Percentiles rank a stretch among this genome's conserved stretches.
phyloP scores from a whole-genome alignment of 106 monocot genomes.

The Hemerocallis citrina region DNA sequence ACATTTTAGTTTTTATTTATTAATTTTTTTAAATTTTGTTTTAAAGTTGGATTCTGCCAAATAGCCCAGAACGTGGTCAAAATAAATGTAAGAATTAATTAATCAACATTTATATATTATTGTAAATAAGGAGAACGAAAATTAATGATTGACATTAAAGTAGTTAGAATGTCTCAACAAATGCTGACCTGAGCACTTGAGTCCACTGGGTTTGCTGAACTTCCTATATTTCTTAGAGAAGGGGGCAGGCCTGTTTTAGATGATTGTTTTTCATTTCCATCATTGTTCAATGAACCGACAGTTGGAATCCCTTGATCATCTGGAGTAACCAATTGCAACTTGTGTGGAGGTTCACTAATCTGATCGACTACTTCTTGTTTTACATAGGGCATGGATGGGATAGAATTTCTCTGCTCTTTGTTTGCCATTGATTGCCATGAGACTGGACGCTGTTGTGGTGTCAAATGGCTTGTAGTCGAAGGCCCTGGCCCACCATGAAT shows the following conservation, averaged over 20 bases:
- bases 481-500: constrained; percentile 28
- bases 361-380: constrained; percentile 37
- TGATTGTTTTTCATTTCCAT: constrained; percentile 18
- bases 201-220: constrained; percentile 20
- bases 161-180: background rate
- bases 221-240: constrained; percentile 13
- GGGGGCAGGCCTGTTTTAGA: constrained; percentile 21
- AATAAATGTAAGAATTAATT: too few relatives aligned
- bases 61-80: too few relatives aligned
- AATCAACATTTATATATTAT: too few relatives aligned
- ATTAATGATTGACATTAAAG: constrained; percentile 1
- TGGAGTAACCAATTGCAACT: constrained; percentile 9
- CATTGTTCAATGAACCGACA: constrained; percentile 16
- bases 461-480: constrained; percentile 17
- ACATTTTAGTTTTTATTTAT: too few relatives aligned
- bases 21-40: too few relatives aligned
- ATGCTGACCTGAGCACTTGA: constrained; percentile 25
- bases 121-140: too few relatives aligned
- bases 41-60: too few relatives aligned
- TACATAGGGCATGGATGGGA: constrained; percentile 21
- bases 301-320: constrained; percentile 14
- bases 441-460: constrained; percentile 19
- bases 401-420: constrained; percentile 32
- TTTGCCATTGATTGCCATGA: constrained; percentile 26
- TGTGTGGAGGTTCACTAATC: constrained; percentile 16